These are phyloP conservation scores for Metschnikowia lachancei DNA, from an alignment of 805 yeast genomes.

Conservation along the genomic window DNA sequence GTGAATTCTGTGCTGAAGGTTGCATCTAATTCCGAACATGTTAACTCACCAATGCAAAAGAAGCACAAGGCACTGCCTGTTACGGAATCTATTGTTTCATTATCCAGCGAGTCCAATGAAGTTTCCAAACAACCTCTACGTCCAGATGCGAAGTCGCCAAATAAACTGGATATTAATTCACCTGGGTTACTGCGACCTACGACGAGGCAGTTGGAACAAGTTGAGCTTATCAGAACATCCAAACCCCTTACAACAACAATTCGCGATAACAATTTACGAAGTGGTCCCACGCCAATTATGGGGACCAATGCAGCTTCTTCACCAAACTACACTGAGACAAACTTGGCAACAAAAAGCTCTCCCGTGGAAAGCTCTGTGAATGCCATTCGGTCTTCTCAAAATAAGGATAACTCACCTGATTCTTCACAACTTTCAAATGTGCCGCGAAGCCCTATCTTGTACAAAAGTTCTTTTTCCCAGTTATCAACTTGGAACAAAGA, in stretches of 20 bases:
- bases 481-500: slow-evolving; percentile 17
- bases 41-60: too few species aligned
- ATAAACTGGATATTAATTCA: too few species aligned
- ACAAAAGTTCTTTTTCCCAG: slow-evolving; percentile 4
- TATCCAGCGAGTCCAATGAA: too few species aligned
- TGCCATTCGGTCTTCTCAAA: background rate
- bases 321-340: too few species aligned
- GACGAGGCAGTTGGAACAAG: background rate
- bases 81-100: too few species aligned
- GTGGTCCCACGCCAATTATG: too few species aligned
- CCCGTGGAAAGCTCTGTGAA: too few species aligned
- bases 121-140: too few species aligned
- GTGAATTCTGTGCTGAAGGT: background rate
- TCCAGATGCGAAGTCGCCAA: too few species aligned
- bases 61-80: too few species aligned
- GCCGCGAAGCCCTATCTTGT: background rate
- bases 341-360: too few species aligned
- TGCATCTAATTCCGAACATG: background rate
- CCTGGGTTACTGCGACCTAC: background rate
- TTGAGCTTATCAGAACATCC: background rate
- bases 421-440: background rate
- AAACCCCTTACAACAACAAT: slow-evolving; percentile 2
- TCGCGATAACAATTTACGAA: background rate
- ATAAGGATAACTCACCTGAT: background rate
- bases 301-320: too few species aligned